A percentile compares a stretch with the other conserved stretches of the same genome.
Evolutionary conservation across 441 rosid species (phyloP).

Genomic region (Pelargonium myrrhifolium): DNA sequence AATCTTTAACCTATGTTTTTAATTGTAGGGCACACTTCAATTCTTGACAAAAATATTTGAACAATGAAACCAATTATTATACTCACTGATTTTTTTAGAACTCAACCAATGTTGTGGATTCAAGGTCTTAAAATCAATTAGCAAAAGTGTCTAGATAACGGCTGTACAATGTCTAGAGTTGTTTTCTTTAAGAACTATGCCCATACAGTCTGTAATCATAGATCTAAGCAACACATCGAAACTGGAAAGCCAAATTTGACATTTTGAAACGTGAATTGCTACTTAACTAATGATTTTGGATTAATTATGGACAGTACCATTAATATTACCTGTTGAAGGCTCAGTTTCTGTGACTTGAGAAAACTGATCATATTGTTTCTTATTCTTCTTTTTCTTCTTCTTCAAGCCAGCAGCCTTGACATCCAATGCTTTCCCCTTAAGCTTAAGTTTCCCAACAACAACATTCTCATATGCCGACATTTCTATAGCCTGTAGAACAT

Average conservation of each 20-base stretch:
- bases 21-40: no score
- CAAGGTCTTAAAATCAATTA: background rate
- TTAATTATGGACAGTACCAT: no score
- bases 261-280: no score
- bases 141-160: background rate
- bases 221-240: no score
- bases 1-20: no score
- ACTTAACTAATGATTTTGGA: no score
- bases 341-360: conserved; percentile 30
- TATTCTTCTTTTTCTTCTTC: conserved; percentile 49
- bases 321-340: conserved; percentile 40
- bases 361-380: conserved; percentile 28
- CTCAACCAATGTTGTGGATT: no score
- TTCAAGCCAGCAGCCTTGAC: conserved; percentile 78
- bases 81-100: no score
- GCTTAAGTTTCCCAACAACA: conserved; percentile 80
- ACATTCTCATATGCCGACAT: conserved; percentile 77
- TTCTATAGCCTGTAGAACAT: background rate
- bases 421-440: conserved; percentile 86
- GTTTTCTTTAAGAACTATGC: background rate
- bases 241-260: no score
- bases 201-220: no score
- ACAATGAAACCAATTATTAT: no score
- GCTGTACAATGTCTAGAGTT: background rate
- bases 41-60: no score